Percentiles rank a stretch among this genome's conserved stretches.
phyloP scores from a whole-genome alignment of 1,284 basidiomycete species.

The Pseudozyma flocculosa region DNA sequence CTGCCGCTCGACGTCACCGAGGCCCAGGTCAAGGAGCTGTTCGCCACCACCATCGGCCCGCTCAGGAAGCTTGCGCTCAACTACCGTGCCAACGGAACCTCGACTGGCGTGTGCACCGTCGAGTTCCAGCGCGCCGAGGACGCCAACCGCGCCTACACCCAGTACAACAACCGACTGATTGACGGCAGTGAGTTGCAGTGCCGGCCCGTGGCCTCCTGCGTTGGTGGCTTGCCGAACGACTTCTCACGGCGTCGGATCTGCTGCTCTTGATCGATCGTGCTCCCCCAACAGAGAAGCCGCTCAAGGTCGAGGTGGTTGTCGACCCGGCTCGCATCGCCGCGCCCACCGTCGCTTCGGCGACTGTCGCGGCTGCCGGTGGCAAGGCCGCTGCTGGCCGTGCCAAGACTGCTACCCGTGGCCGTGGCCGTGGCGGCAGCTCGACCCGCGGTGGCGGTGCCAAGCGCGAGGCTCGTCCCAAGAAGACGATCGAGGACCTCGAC shows the following conservation, averaged over 20 bases:
- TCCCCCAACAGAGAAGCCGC: constrained; percentile 72
- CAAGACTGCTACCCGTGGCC: constrained; percentile 59
- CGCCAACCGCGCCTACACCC: constrained; percentile 83
- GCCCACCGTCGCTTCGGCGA: constrained; percentile 66
- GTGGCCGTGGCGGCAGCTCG: constrained; percentile 60
- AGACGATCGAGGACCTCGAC: constrained; percentile 65
- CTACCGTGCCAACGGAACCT: constrained; percentile 80
- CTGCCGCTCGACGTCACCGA: constrained; percentile 94
- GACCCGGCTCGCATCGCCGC: constrained; percentile 73
- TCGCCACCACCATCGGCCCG: constrained; percentile 84
- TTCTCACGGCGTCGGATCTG: no score
- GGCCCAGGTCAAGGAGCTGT: constrained; percentile 91
- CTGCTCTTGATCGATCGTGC: no score
- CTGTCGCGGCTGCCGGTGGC: constrained; percentile 57
- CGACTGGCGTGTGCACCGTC: constrained; percentile 85
- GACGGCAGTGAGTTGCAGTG: constrained; percentile 98
- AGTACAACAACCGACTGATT: constrained; percentile 98
- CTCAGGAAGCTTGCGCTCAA: constrained; percentile 79
- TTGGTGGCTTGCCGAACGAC: no score
- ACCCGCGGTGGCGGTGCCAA: constrained; percentile 34
- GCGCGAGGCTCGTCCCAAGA: constrained; percentile 60
- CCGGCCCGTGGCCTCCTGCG: constrained; percentile 59
- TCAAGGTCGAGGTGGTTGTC: constrained; percentile 97
- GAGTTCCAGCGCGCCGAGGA: constrained; percentile 84
- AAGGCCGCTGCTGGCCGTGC: constrained; percentile 15